These are phyloP conservation scores for Trichoderma sp. DNA, from an alignment of 2,329 filamentous ascomycete genomes.

Conservation along the genomic window DNA sequence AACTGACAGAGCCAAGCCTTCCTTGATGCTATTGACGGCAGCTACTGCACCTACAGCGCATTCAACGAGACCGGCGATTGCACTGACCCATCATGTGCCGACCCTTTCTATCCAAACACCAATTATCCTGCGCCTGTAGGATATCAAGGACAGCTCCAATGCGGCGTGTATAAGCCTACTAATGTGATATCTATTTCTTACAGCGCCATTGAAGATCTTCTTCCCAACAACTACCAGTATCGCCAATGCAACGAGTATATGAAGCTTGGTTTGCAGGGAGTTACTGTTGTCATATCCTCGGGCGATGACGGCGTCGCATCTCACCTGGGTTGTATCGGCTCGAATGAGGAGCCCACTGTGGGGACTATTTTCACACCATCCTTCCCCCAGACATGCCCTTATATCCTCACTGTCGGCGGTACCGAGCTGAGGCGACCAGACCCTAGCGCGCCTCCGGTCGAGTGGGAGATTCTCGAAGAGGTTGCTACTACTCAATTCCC, in stretches of 20 bases:
- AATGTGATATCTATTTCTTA: conserved; percentile 59
- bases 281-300: conserved; percentile 53
- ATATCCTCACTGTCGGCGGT: conserved; percentile 54
- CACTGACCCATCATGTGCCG: conserved; percentile 11
- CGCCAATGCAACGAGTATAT: conserved; percentile 60
- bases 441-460: neutral
- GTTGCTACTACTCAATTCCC: neutral
- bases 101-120: conserved; percentile 34
- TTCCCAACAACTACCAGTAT: conserved; percentile 46
- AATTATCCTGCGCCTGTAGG: conserved; percentile 38
- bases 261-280: conserved; percentile 57
- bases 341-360: neutral
- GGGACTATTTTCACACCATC: conserved; percentile 47
- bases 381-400: conserved; percentile 54
- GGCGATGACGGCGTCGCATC: conserved; percentile 53
- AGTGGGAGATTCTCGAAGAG: conserved; percentile 15
- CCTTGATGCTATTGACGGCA: conserved; percentile 48
- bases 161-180: conserved; percentile 48
- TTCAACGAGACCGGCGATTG: conserved; percentile 40
- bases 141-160: conserved; percentile 49
- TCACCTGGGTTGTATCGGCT: conserved; percentile 48
- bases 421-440: conserved; percentile 36
- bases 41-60: conserved; percentile 44
- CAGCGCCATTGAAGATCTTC: neutral
- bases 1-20: conserved; percentile 42